Evolutionary conservation across 2,329 filamentous ascomycete species (phyloP).

Genomic region (Akanthomyces uredinophilus): DNA sequence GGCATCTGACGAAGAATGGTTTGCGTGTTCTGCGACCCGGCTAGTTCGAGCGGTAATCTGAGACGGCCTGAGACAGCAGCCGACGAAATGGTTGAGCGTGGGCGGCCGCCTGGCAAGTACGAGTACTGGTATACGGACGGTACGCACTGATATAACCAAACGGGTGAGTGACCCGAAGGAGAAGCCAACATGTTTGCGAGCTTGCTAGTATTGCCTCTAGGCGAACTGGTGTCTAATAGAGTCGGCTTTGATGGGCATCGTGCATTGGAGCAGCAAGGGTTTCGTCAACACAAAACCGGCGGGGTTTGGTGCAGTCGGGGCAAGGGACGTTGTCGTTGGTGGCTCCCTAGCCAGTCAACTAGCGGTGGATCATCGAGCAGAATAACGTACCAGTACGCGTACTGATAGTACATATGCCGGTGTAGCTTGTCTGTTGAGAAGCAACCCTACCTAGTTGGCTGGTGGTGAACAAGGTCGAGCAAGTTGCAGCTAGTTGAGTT

Average conservation of each 20-base stretch:
- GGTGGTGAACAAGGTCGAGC: neutral
- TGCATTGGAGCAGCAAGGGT: neutral
- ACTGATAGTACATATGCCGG: neutral
- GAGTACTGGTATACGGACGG: no score
- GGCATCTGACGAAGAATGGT: neutral
- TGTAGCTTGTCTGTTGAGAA: neutral
- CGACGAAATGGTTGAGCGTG: conserved; percentile 1
- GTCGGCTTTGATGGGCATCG: neutral
- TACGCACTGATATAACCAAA: conserved; percentile 6
- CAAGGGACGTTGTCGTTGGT: neutral
- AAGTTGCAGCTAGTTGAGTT: neutral
- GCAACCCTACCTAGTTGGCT: neutral
- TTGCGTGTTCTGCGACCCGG: conserved; percentile 5
- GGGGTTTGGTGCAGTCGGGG: neutral
- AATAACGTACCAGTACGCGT: neutral
- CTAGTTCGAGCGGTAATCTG: conserved; percentile 20
- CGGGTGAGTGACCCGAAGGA: neutral
- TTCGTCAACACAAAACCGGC: neutral
- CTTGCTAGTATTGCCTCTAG: neutral
- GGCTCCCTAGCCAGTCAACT: neutral
- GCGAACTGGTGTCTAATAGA: neutral
- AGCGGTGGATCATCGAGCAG: neutral
- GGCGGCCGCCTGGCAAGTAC: neutral
- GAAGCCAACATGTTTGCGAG: neutral
- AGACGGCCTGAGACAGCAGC: conserved; percentile 21